Base-by-base conservation (phyloP, 768 basidiomycete genomes). In the Pleurotus cornucopiae region DNA sequence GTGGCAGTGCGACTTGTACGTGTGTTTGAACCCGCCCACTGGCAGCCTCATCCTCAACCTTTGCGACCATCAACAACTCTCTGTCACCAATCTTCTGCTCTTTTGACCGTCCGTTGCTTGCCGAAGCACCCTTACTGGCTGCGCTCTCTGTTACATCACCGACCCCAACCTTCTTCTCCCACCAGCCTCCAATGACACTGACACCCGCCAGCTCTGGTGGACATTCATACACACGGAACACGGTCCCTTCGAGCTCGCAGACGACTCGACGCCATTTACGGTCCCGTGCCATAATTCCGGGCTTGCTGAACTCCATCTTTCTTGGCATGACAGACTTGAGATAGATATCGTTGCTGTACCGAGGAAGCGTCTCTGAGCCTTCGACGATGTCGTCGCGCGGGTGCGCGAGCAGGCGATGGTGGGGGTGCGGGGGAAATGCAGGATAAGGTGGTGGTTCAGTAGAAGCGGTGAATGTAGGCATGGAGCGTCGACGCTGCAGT, bases 231-330 rank as follows among this genome's bases (percentile, higher is more conserved):
- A 98, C 77, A 61, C 82, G 81, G 67, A 98, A 84, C 59, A 78
- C 76, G n/a, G 97, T 98, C 46, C 97, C 97, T 64, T 97, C 92
- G 23, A 99, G 72, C 63, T 95, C 89, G 66, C 92, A 91, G 61
- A 94, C 78, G 49, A 89, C 84, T 49, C 90, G 77, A 58, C 90
- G 82, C 97, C 97, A 99, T 65, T 93, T 91, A 46, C 97, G 77
- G 67, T 98, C 95, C 66, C 78, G 82, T 5, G 95, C 87, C 68
- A 96, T 91, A 2, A 91, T 76, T 5, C 94, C 94, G 0, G 94
- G 93, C 9, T 79, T 70, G 3, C 72, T 75, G 66, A 99, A 98
- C 75, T 99, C 97, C 85, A 94, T 82, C 77, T 99, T 99, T 46
- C 91, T 83, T 1, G 89, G 88, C 75, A 99, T 81, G 54, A 86